phyloP scores from a whole-genome alignment of 2,329 filamentous ascomycete species.

The Zarea fungicola region DNA sequence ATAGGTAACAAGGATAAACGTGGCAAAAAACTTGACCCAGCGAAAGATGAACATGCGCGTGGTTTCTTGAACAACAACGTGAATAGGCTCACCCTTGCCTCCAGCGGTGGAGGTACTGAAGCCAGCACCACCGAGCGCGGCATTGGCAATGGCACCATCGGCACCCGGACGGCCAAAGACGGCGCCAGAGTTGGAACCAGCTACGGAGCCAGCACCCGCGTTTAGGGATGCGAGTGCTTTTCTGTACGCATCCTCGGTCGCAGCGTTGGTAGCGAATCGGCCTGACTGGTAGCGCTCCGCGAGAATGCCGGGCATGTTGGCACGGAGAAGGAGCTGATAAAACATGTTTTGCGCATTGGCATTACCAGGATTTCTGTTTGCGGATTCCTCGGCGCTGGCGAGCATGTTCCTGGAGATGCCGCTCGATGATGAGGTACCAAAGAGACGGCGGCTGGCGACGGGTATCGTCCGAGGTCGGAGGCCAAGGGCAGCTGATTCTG shows the following conservation, averaged over 20 bases:
- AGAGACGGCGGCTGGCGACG: slow-evolving; percentile 23
- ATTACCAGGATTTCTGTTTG: slow-evolving; percentile 86
- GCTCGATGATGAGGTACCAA: slow-evolving; percentile 38
- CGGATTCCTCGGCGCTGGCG: slow-evolving; percentile 81
- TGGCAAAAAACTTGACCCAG: slow-evolving; percentile 82
- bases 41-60: slow-evolving; percentile 74
- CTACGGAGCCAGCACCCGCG: slow-evolving; percentile 23
- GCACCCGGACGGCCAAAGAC: slow-evolving; percentile 21
- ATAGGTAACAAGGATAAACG: slow-evolving; percentile 75
- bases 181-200: slow-evolving; percentile 19
- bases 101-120: slow-evolving; percentile 44
- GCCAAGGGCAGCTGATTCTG: neutral
- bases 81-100: slow-evolving; percentile 77
- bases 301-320: slow-evolving; percentile 90
- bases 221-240: slow-evolving; percentile 55
- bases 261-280: slow-evolving; percentile 73
- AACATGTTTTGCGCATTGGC: slow-evolving; percentile 88
- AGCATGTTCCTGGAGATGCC: slow-evolving; percentile 61
- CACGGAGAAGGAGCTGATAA: slow-evolving; percentile 83
- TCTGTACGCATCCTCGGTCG: slow-evolving; percentile 73
- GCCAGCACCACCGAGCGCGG: slow-evolving; percentile 19
- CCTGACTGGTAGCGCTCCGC: slow-evolving; percentile 85
- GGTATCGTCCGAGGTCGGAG: neutral
- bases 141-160: slow-evolving; percentile 26
- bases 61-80: slow-evolving; percentile 93